Evolutionary conservation across 2,329 filamentous ascomycete species (phyloP).

Genomic region (Fusarium miscanthi): DNA sequence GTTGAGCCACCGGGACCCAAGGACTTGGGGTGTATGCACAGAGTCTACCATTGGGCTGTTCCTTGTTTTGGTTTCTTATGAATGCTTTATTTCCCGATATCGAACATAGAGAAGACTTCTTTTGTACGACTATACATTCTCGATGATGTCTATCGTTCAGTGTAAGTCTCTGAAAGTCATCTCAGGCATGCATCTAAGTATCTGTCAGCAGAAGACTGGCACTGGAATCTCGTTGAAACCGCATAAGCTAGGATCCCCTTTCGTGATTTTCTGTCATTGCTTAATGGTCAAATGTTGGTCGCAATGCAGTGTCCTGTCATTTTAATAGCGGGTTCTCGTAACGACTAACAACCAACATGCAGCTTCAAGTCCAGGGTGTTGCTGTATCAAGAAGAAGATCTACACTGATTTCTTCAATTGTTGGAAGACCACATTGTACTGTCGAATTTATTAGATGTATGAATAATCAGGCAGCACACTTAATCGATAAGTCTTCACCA

Average conservation of each 20-base stretch:
- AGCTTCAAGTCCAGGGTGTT: neutral
- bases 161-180: too few relatives aligned
- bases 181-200: too few relatives aligned
- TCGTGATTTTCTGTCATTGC: fast-evolving
- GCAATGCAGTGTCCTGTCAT: neutral
- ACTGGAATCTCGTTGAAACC: too few relatives aligned
- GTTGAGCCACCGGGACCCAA: neutral
- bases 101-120: neutral
- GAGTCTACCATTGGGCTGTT: neutral
- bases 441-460: too few relatives aligned
- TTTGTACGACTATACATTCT: neutral
- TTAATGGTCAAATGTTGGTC: neutral
- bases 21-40: neutral
- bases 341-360: neutral
- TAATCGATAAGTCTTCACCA: too few relatives aligned
- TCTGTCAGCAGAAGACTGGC: neutral
- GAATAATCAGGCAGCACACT: too few relatives aligned
- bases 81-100: neutral
- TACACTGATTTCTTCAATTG: neutral
- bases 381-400: neutral
- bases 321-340: neutral
- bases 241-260: too few relatives aligned
- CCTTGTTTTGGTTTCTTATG: neutral
- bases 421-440: fast-evolving
- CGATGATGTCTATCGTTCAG: neutral